phyloP scores from a whole-genome alignment of 208 protist genomes.

The Leptomonas pyrrhocoris region DNA sequence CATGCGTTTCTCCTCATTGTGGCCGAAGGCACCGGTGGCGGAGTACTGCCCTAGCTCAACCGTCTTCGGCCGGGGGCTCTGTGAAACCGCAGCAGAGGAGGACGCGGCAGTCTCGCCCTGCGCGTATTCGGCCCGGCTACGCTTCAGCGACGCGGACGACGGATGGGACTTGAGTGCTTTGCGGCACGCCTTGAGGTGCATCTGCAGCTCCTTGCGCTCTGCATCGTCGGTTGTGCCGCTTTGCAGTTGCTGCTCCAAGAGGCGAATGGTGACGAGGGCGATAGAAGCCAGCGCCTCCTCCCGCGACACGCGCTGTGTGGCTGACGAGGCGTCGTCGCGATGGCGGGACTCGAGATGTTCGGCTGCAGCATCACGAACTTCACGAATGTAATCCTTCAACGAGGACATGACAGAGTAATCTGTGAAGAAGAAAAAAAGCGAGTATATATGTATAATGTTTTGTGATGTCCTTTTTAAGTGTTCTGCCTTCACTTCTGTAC shows the following conservation, averaged over 20 bases:
- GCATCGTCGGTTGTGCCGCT: background rate
- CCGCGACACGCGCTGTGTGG: slow-evolving; percentile 14
- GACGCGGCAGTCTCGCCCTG: background rate
- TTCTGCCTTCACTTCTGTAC: too few relatives aligned
- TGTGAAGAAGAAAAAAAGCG: too few relatives aligned
- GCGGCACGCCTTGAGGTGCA: slow-evolving; percentile 47
- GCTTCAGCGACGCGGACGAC: slow-evolving; percentile 15
- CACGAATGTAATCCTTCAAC: slow-evolving; percentile 27
- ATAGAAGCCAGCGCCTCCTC: slow-evolving; percentile 47
- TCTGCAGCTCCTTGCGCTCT: slow-evolving; percentile 14
- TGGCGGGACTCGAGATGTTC: slow-evolving; percentile 28
- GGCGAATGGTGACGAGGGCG: slow-evolving; percentile 43
- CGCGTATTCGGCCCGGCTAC: slow-evolving; percentile 14
- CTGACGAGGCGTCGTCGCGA: slow-evolving; percentile 10
- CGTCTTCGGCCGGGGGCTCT: background rate
- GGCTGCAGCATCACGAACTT: slow-evolving; percentile 19
- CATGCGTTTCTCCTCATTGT: slow-evolving; percentile 51
- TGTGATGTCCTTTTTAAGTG: too few relatives aligned
- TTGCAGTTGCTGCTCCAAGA: slow-evolving; percentile 39
- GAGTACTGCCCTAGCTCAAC: slow-evolving; percentile 81
- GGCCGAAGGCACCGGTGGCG: slow-evolving; percentile 51
- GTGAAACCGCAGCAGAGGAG: background rate
- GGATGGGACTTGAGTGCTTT: slow-evolving; percentile 43
- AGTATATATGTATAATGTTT: too few relatives aligned
- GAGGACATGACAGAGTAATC: slow-evolving; percentile 16